Percentiles rank a stretch among this genome's conserved stretches.
Conservation (phyloP, 768 basidiomycete genomes). For the Thelephora ganbajun region DNA sequence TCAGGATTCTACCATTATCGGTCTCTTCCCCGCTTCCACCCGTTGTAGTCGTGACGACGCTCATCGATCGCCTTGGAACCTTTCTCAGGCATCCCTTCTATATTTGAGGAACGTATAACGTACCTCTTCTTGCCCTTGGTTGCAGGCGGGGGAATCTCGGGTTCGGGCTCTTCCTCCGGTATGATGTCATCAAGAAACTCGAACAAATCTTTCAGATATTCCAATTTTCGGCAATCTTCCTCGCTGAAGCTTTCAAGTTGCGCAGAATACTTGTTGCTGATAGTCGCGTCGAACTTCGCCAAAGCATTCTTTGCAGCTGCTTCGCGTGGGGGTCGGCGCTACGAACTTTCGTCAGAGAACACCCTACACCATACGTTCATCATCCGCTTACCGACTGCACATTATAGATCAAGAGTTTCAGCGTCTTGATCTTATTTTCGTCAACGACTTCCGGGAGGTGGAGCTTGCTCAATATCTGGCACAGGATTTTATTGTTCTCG, state of each 20-base stretch:
- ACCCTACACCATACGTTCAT: not conserved
- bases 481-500: slow-evolving; percentile 32
- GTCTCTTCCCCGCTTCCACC: slow-evolving; percentile 19
- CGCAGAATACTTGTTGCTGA: slow-evolving; percentile 60
- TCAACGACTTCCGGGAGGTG: slow-evolving; percentile 60
- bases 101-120: slow-evolving; percentile 12
- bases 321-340: slow-evolving; percentile 51
- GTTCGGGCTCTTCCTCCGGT: slow-evolving; percentile 50
- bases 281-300: slow-evolving; percentile 46
- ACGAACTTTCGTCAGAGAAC: slow-evolving; percentile 5
- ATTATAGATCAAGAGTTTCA: slow-evolving; percentile 49
- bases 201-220: slow-evolving; percentile 49
- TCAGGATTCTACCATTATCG: slow-evolving; percentile 8
- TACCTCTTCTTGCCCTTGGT: slow-evolving; percentile 35
- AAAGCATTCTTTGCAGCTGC: slow-evolving; percentile 53
- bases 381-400: slow-evolving; percentile 35
- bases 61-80: slow-evolving; percentile 39
- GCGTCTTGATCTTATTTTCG: slow-evolving; percentile 48
- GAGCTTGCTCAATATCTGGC: slow-evolving; percentile 32
- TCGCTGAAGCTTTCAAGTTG: slow-evolving; percentile 62
- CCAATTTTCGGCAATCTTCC: slow-evolving; percentile 52
- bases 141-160: slow-evolving; percentile 22
- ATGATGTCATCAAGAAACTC: slow-evolving; percentile 60
- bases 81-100: not conserved
- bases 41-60: slow-evolving; percentile 32